These are phyloP conservation scores for Pseudozyma thailandica DNA, from an alignment of 1,284 basidiomycete species.

Conservation along the genomic window DNA sequence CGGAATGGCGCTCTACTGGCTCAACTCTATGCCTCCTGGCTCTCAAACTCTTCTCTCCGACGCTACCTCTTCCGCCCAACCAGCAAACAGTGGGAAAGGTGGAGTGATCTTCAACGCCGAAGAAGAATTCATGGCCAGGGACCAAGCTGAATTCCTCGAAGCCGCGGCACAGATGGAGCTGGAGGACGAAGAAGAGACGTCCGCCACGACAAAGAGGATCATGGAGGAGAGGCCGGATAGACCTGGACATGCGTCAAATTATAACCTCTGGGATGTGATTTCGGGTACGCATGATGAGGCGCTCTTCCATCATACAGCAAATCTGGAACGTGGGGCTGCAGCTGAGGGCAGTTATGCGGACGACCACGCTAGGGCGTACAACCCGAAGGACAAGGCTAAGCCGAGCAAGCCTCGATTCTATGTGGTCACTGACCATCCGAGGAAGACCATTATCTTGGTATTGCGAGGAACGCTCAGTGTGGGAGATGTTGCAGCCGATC, in stretches of 20 bases:
- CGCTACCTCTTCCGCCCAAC: neutral
- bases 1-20: constrained; percentile 56
- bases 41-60: too few relatives aligned
- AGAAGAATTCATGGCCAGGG: constrained; percentile 50
- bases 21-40: constrained; percentile 46
- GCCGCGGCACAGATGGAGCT: constrained; percentile 55
- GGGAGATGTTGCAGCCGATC: constrained; percentile 64
- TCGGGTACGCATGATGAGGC: constrained; percentile 58
- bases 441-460: constrained; percentile 55
- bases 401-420: constrained; percentile 59
- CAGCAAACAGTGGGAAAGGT: neutral
- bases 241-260: constrained; percentile 16
- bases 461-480: constrained; percentile 63
- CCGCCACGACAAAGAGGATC: neutral
- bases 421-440: constrained; percentile 60
- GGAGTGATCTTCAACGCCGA: constrained; percentile 45
- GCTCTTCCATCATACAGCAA: constrained; percentile 58
- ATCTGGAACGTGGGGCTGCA: constrained; percentile 44
- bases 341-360: constrained; percentile 48
- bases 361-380: constrained; percentile 8
- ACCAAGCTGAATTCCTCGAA: constrained; percentile 49
- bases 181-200: constrained; percentile 38
- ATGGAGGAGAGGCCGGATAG: constrained; percentile 13
- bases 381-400: constrained; percentile 19
- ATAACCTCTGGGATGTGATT: constrained; percentile 55